Base-by-base conservation (phyloP, 2,329 filamentous ascomycete species). In the Scedosporium aurantiacum region DNA sequence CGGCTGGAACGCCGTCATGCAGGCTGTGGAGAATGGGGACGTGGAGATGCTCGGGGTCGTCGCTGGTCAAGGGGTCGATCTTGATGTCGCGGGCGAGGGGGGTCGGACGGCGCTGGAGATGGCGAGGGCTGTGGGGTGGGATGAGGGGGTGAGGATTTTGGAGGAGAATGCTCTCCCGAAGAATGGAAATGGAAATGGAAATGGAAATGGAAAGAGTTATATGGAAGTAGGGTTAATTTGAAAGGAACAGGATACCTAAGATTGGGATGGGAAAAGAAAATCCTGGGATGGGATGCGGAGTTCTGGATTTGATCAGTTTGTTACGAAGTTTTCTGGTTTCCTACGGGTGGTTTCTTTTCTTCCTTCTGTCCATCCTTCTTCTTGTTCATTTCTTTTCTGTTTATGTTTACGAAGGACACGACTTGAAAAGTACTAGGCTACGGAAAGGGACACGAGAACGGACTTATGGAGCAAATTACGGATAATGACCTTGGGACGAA, bases 11-110 rank as follows among this genome's bases (percentile, higher is more conserved):
- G 84, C 79, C 18, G 76, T 87, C 61, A 82, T 87, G 72, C 84
- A 87, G 70, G 83, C 83, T 0, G 75, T 87, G 12, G 84, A 88
- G 72, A 84, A 85, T 66, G 84, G 84, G 16, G 82, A 87, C 63
- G 69, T 76, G 1, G 69, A 74, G 2, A 75, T 87, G 12, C 72
- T 88, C 45, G 75, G 72, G 56, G 69, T 86, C 21, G 70, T 87
- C 3, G 74, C 78, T 12, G 71, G 77, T 52, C 78, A 76, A 64
- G 78, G 76, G 3, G 79, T 81, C 2, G 79, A 85, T 64, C 70
- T 85, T 1, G 70, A 76, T 1, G 78, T 76, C 10, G 73, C 70
- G 57, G 83, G 86, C 62, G 83, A 86, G 63, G 71, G 77, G 18
- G 81, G 79, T 1, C 74, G 76, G 50, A 80, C 75, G 0, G 80